Percentiles rank a stretch among this genome's conserved stretches.
phyloP scores from a whole-genome alignment of 2,329 filamentous ascomycete species.

The Sphaerulina vaccinii region DNA sequence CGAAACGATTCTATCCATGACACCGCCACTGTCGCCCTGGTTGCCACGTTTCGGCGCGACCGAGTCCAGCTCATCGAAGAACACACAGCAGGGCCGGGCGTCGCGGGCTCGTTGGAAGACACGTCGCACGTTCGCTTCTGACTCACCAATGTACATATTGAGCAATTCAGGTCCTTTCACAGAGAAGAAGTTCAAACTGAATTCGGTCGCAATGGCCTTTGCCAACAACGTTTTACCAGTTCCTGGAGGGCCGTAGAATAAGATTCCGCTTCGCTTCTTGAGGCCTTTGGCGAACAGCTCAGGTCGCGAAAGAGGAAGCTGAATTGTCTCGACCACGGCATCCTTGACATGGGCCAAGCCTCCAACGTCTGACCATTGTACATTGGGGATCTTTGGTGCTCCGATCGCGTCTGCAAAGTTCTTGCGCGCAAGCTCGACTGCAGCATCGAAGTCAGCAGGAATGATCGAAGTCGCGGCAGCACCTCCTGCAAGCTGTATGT shows the following conservation, averaged over 20 bases:
- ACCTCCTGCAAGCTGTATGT: slow-evolving; percentile 86
- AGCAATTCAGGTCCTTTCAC: slow-evolving; percentile 89
- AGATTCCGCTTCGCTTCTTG: slow-evolving; percentile 93
- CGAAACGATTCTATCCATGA: slow-evolving; percentile 97
- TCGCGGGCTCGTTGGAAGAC: slow-evolving; percentile 87
- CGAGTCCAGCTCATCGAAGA: slow-evolving; percentile 90
- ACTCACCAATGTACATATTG: slow-evolving; percentile 96
- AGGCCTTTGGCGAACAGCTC: slow-evolving; percentile 96
- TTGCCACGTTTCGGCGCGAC: slow-evolving; percentile 96
- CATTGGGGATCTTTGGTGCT: slow-evolving; percentile 95
- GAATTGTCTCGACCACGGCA: slow-evolving; percentile 94
- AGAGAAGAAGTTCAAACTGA: slow-evolving; percentile 90
- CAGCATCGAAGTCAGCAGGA: slow-evolving; percentile 82
- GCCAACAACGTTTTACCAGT: slow-evolving; percentile 91
- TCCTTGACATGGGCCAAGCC: slow-evolving; percentile 93
- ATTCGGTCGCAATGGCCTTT: slow-evolving; percentile 90
- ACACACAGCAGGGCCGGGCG: slow-evolving; percentile 83
- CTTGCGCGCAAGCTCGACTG: slow-evolving; percentile 91
- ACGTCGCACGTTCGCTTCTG: slow-evolving; percentile 83
- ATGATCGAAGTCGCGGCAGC: slow-evolving; percentile 74
- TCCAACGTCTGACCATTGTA: slow-evolving; percentile 94
- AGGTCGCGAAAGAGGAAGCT: slow-evolving; percentile 83
- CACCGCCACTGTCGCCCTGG: slow-evolving; percentile 92
- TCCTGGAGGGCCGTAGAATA: slow-evolving; percentile 88
- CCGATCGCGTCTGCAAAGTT: slow-evolving; percentile 98